These are phyloP conservation scores for Trichophaea hybrida DNA, from an alignment of 2,329 filamentous ascomycete species.

Conservation along the genomic window DNA sequence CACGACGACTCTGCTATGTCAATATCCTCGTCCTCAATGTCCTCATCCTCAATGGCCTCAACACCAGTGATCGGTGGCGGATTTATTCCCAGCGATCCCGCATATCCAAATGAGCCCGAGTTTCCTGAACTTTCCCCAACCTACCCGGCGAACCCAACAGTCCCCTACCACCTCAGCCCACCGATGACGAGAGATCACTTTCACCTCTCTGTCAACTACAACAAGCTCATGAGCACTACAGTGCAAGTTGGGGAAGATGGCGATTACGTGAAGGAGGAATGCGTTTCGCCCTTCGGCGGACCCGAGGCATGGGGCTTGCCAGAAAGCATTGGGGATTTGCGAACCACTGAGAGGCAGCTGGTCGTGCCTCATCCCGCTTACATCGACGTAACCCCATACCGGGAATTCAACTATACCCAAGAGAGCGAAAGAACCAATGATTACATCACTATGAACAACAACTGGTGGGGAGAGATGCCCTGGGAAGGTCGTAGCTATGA, in stretches of 20 bases:
- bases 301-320: conserved; percentile 4
- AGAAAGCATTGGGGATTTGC: conserved; percentile 12
- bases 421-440: conserved; percentile 10
- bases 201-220: conserved; percentile 14
- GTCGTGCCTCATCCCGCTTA: conserved; percentile 17
- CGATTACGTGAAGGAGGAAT: conserved; percentile 11
- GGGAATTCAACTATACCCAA: conserved; percentile 13
- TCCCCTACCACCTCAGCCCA: conserved; percentile 15
- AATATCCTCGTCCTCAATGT: neutral
- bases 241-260: conserved; percentile 13
- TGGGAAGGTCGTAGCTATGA: conserved; percentile 18
- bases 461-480: conserved; percentile 18
- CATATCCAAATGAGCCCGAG: neutral
- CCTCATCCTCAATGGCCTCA: neutral
- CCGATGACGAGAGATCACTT: conserved; percentile 11
- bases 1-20: neutral
- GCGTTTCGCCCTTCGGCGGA: conserved; percentile 10
- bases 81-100: neutral
- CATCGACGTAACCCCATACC: conserved; percentile 18
- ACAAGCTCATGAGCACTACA: conserved; percentile 14
- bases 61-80: neutral
- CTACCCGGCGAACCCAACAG: conserved; percentile 12
- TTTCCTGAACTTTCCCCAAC: conserved; percentile 11
- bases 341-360: conserved; percentile 13
- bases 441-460: conserved; percentile 12